Conservation (phyloP, 2,329 filamentous ascomycete genomes). For the Sporothrix curviconia region DNA sequence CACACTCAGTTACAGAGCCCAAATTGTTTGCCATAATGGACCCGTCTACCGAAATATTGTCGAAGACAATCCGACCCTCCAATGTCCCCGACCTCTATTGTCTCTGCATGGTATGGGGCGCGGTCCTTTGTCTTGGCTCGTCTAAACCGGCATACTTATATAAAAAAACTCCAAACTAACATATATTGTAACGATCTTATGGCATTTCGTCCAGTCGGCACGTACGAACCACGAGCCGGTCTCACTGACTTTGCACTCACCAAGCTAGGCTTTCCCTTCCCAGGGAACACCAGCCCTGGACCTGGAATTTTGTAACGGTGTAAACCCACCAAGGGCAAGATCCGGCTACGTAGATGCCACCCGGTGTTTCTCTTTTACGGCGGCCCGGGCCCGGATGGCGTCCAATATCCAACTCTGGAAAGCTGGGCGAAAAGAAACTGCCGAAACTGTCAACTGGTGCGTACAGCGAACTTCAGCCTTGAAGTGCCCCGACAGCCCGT, state of each 20-base stretch:
- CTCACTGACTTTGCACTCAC: constrained; percentile 36
- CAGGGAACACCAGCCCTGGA: constrained; percentile 21
- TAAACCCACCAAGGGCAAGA: not conserved
- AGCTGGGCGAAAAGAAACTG: not conserved
- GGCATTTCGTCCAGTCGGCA: constrained; percentile 22
- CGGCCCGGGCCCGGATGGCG: not conserved
- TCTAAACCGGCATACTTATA: too few relatives aligned
- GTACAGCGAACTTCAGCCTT: not conserved
- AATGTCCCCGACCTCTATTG: not conserved
- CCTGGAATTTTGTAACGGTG: too few relatives aligned
- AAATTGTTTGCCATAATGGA: not conserved
- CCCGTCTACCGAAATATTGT: not conserved
- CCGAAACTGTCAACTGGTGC: not conserved
- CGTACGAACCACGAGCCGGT: constrained; percentile 20
- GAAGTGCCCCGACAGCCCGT: not conserved
- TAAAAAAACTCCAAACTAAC: not conserved
- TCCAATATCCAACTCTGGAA: not conserved
- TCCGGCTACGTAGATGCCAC: not conserved
- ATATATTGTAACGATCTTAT: not conserved
- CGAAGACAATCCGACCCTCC: not conserved
- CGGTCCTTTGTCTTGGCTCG: too few relatives aligned
- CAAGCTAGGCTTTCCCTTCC: constrained; percentile 43
- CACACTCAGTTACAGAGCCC: not conserved
- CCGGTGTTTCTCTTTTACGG: not conserved
- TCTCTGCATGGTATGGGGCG: not conserved